A percentile compares a stretch with the other conserved stretches of the same genome.
Evolutionary conservation across 441 rosid genomes (phyloP).

Genomic region (Mallotus japonicus): DNA sequence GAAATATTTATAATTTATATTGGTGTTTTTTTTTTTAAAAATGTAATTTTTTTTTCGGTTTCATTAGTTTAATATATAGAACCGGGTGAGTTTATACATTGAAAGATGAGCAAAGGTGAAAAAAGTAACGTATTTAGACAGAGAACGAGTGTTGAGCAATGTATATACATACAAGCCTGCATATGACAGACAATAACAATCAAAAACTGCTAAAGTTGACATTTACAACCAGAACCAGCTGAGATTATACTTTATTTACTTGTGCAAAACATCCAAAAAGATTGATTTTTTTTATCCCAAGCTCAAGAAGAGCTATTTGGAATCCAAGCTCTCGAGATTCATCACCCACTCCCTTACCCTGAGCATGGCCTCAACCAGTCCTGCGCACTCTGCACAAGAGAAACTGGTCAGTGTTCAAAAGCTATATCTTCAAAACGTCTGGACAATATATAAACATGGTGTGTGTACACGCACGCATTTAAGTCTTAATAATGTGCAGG

Average conservation of each 20-base stretch:
- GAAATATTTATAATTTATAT: too few relatives aligned
- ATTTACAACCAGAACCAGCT: slow-evolving; percentile 23
- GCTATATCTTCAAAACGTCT: too few relatives aligned
- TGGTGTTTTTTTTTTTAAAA: too few relatives aligned
- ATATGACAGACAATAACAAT: neutral
- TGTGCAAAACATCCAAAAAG: neutral
- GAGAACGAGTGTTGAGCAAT: too few relatives aligned
- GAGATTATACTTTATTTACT: neutral
- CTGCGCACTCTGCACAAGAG: slow-evolving; percentile 3
- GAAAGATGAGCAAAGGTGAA: too few relatives aligned
- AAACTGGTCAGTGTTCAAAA: neutral
- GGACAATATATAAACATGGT: neutral
- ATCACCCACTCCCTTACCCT: neutral
- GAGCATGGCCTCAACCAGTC: neutral
- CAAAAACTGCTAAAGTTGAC: slow-evolving; percentile 9
- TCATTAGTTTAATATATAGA: too few relatives aligned
- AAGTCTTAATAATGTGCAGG: too few relatives aligned
- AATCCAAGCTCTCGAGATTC: slow-evolving; percentile 11
- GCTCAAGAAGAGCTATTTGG: slow-evolving; percentile 5
- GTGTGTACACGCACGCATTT: too few relatives aligned
- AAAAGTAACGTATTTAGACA: neutral
- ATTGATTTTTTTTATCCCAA: neutral
- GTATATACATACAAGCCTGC: slow-evolving; percentile 24
- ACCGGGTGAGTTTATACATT: too few relatives aligned
- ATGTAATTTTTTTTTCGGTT: too few relatives aligned